Percentiles rank a stretch among this genome's conserved stretches.
Conservation (phyloP, 2,329 filamentous ascomycete genomes). For the Colletotrichum navitas region DNA sequence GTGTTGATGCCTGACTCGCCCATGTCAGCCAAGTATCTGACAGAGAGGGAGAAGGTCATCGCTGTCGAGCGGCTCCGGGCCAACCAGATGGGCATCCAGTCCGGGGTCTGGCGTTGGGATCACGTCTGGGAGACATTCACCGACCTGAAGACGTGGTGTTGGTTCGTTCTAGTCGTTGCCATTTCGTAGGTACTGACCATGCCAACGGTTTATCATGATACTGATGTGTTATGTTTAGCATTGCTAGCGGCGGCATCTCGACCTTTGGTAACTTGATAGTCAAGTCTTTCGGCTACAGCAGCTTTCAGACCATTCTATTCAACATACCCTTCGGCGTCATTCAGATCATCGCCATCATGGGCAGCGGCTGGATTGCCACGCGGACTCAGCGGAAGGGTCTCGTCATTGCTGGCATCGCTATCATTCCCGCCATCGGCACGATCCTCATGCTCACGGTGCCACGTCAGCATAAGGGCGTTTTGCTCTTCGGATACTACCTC, state of each 20-base stretch:
- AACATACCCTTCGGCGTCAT: constrained; percentile 71
- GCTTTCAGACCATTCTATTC: constrained; percentile 67
- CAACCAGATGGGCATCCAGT: constrained; percentile 58
- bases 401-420: constrained; percentile 55
- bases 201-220: too few species aligned
- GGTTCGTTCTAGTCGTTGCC: constrained; percentile 58
- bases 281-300: constrained; percentile 66
- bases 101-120: constrained; percentile 52
- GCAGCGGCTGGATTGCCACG: constrained; percentile 62
- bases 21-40: constrained; percentile 67
- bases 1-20: constrained; percentile 72
- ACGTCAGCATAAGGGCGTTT: constrained; percentile 59
- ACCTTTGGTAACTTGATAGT: constrained; percentile 70
- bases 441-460: constrained; percentile 63
- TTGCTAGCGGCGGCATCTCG: constrained; percentile 67
- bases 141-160: constrained; percentile 55
- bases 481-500: constrained; percentile 65
- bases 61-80: constrained; percentile 67
- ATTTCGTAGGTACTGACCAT: constrained; percentile 57
- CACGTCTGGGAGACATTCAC: constrained; percentile 52
- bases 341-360: constrained; percentile 70
- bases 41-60: constrained; percentile 65
- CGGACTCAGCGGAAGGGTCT: constrained; percentile 57
- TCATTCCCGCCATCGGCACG: constrained; percentile 56
- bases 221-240: constrained; percentile 33